Evolutionary conservation across 805 yeast genomes (phyloP), one percentile per base, ranked within the genome.

Genomic region (Teunomyces lycoperdinae): DNA sequence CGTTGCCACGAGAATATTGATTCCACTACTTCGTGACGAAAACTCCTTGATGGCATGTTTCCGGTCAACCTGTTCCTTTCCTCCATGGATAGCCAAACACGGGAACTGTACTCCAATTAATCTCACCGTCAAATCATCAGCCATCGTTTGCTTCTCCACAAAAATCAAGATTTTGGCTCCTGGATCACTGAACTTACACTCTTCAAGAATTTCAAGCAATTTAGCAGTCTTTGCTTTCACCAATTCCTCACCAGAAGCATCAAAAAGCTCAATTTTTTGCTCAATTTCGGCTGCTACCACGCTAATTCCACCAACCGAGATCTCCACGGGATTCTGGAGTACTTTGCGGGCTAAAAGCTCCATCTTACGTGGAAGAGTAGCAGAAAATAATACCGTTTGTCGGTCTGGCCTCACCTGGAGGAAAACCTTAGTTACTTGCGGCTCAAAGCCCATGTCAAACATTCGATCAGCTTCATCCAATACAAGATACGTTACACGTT

Each of bases 371-470:
- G 97, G 96, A 56, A 94, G 90, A 0, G 99, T 94, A 0, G 99
- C 99, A 9, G 97, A 89, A 62, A 92, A 94, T 24, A 94, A 67
- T 3, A 91, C 92, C 13, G 94, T 87, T 60, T 92, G 98, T 43
- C 86, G 74, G 61, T 91, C 97, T 0, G 94, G 94, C 43, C 97
- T 74, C 2, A 89, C 76, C 32, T 86, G 85, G 11, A 79, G 74
- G 61, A 90, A 74, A 17, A 94, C 85, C 58, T 89, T 88, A 55
- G 79, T 82, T 3, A 94, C 89, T 61, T 94, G 99, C 0, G 99
- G 98, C 57, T 89, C 98, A 67, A 94, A 94, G 1, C 99, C 99
- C 78, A 94, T 73, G 64, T 94, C 99, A 69, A 92, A 92, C 87
- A 94, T 84, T 53, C 99, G 70, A 66, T 94, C 99, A 1, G 98